These are phyloP conservation scores for Debaryomyces subglobosus DNA, from an alignment of 1,139 yeast genomes.

Conservation along the genomic window DNA sequence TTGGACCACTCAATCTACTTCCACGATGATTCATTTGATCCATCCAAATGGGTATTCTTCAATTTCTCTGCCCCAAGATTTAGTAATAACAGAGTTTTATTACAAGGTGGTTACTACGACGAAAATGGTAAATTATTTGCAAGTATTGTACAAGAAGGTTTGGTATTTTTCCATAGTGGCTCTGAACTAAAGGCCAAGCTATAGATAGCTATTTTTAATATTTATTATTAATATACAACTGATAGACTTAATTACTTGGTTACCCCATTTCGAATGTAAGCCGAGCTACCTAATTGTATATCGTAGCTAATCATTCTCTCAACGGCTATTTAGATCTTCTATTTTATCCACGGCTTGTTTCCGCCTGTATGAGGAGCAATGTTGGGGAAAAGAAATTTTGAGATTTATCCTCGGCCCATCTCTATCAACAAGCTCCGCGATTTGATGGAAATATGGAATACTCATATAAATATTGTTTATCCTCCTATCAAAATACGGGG, in stretches of 20 bases:
- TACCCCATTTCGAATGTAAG: background rate
- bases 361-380: background rate
- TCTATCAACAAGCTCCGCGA: background rate
- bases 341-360: background rate
- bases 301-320: background rate
- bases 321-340: background rate
- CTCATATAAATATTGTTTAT: background rate
- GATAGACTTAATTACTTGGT: background rate
- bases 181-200: conserved; percentile 34
- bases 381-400: background rate
- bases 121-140: conserved; percentile 40
- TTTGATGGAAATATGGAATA: background rate
- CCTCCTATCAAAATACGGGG: background rate
- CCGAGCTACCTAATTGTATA: background rate
- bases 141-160: conserved; percentile 47
- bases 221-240: background rate
- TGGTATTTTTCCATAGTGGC: conserved; percentile 37
- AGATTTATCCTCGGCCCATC: background rate
- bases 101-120: conserved; percentile 39
- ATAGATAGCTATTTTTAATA: conserved; percentile 14
- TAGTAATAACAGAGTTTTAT: conserved; percentile 42
- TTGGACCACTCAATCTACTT: conserved; percentile 46
- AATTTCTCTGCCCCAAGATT: conserved; percentile 39
- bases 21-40: conserved; percentile 48
- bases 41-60: conserved; percentile 42